Conservation (phyloP, 257 asterid species). For the Nicotiana undulata region DNA sequence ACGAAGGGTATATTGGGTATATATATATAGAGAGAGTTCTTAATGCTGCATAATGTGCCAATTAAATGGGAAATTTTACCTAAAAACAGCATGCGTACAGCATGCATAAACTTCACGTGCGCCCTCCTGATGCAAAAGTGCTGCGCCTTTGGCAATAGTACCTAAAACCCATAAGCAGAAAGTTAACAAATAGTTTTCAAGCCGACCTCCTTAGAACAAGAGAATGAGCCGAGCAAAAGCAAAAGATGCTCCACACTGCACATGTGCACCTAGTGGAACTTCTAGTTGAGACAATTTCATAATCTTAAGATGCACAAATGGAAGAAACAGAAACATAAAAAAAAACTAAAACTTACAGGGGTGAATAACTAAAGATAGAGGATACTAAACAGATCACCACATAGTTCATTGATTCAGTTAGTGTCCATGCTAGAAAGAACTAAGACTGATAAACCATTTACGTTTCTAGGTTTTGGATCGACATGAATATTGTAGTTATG, state of each 20-base stretch:
- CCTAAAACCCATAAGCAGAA: slow-evolving; percentile 40
- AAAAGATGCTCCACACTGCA: background rate
- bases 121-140: slow-evolving; percentile 78
- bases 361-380: background rate
- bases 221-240: background rate
- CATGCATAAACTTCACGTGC: slow-evolving; percentile 98
- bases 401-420: background rate
- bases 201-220: background rate
- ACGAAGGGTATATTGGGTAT: background rate
- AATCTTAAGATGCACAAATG: background rate
- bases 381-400: background rate
- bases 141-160: slow-evolving; percentile 93
- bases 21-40: background rate
- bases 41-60: background rate
- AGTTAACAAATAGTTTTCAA: background rate
- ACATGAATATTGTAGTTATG: background rate
- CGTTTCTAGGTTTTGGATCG: background rate
- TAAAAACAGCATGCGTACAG: slow-evolving; percentile 91
- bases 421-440: background rate
- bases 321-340: background rate
- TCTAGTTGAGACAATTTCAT: background rate
- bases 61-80: slow-evolving; percentile 30
- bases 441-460: background rate
- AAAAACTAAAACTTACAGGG: background rate
- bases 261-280: background rate